Evolutionary conservation across 2,329 filamentous ascomycete species (phyloP).

Genomic region (Cladophialophora exuberans): DNA sequence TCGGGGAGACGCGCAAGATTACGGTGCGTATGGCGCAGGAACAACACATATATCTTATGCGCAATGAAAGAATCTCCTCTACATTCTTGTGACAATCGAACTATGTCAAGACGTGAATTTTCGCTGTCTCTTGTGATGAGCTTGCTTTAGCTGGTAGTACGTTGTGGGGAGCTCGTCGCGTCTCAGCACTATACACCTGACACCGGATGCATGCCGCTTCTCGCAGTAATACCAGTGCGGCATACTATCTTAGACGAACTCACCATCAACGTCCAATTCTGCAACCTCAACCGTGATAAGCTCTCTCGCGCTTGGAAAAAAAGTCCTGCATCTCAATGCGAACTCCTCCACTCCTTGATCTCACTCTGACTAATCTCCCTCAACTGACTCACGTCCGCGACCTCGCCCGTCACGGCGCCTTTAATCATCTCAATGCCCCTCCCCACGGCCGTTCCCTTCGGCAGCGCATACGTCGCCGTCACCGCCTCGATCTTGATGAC

Average conservation of each 20-base stretch:
- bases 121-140: not conserved
- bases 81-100: not conserved
- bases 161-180: not conserved
- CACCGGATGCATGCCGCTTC: too few species aligned
- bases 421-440: slow-evolving; percentile 73
- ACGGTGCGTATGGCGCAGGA: too few species aligned
- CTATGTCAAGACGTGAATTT: not conserved
- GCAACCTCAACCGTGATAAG: too few species aligned
- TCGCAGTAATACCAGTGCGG: too few species aligned
- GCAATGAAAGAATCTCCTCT: not conserved
- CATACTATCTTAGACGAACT: not conserved
- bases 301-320: not conserved
- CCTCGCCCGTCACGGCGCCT: slow-evolving; percentile 71
- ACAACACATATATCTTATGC: too few species aligned
- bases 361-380: slow-evolving; percentile 72
- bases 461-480: slow-evolving; percentile 72
- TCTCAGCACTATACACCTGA: not conserved
- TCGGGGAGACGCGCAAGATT: not conserved
- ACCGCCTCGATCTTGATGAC: slow-evolving; percentile 76
- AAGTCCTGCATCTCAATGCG: not conserved
- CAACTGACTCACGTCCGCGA: slow-evolving; percentile 73
- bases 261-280: not conserved
- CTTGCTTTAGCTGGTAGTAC: not conserved
- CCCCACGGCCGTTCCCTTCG: slow-evolving; percentile 64
- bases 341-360: slow-evolving; percentile 42